Base-by-base conservation (phyloP, 305 asterid species). In the Nicotiana rustica region DNA sequence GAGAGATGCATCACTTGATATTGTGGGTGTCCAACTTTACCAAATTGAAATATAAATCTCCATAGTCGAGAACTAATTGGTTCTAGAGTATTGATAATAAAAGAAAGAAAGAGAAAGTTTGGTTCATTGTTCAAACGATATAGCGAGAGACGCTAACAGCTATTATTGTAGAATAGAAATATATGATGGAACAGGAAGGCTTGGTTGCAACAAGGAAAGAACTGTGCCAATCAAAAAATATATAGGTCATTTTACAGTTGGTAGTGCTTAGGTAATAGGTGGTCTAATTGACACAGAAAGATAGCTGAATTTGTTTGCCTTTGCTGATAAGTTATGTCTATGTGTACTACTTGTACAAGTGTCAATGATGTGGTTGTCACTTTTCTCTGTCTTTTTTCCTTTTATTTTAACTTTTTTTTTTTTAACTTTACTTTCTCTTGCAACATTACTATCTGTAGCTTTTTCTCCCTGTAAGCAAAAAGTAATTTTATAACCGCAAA, bases 11-110 rank as follows among this genome's bases (percentile, higher is more conserved):
- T 69, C 41, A 12, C 57, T 67, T 62, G 84, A 73, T 85, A 7
- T 14, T 61, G 67, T 85, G 77, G 93, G 84, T 89, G 83, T 85
- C 89, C 91, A 76, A 89, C 91, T 90, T 56, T 73, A 82, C 52
- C 78, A 10, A 70, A 70, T 41, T 41, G 59, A 68, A 67, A 41
- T 15, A 67, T 67, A 67, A 8, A 19, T 35, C n/a, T 67, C 6
- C 57, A 10, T 4, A n/a, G 57, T 38, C 75, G 25, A 67, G 15
- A 67, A 6, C 2, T 4, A 67, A 31, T 15, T 67, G 49, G 75
- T 67, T 67, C 19, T 10, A 65, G n/a, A 65, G 3, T 12, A 12
- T 65, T 25, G 18, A 12, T 12, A 52, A 52, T 10, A 2, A 52
- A 52, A 52, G 57, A 52, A 52, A 52, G 31, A 19, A 62, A 62